Base-by-base conservation (phyloP, 2,329 filamentous ascomycete genomes). In the Diplodia sapinea region DNA sequence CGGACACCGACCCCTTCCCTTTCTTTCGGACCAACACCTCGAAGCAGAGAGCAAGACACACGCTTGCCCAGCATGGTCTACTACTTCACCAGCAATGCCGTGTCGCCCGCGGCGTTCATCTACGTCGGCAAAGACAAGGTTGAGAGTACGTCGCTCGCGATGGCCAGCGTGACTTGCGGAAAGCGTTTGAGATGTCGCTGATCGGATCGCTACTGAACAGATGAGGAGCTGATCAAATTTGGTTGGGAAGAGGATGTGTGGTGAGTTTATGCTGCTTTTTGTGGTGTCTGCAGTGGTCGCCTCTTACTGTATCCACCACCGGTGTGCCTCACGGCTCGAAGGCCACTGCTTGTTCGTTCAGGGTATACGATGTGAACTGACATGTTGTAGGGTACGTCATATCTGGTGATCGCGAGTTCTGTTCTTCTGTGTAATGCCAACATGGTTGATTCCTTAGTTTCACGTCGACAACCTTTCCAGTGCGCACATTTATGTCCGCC, bases 111-210 rank as follows among this genome's bases (percentile, higher is more conserved):
- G 38, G 94, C 93, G 51, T 94, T 90, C 77, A 89, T 99, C 76
- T 99, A 99, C 78, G 93, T 97, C 69, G 95, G 95, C 80, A 99
- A 98, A 81, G 95, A 99, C 84, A 99, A 99, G 82, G 94, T 95
- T 74, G 95, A 99, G 84, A 99, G 95, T 97, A 85, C 76, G 89
- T 72, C 61, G 43, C 50, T 67, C 31, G 11, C 56, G 6, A 11
- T 7, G 13, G 43, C 47, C 47, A 47, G 23, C 40, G 49, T 57
- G 52, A 57, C 40, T 33, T 50, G 3, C 20, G 11, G 43, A 4
- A 38, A 15, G 12, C 36, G 38, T 40, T 47, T 12, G 6, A 23
- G 17, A 33, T n/a, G 29, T 43, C 56, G 38, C 66, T 64, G 50
- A 64, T 40, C 9, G 20, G 40, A 43, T 15, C 7, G 23, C 11